Base-by-base conservation (phyloP, 2,329 filamentous ascomycete genomes). In the Aspergillus sp. region DNA sequence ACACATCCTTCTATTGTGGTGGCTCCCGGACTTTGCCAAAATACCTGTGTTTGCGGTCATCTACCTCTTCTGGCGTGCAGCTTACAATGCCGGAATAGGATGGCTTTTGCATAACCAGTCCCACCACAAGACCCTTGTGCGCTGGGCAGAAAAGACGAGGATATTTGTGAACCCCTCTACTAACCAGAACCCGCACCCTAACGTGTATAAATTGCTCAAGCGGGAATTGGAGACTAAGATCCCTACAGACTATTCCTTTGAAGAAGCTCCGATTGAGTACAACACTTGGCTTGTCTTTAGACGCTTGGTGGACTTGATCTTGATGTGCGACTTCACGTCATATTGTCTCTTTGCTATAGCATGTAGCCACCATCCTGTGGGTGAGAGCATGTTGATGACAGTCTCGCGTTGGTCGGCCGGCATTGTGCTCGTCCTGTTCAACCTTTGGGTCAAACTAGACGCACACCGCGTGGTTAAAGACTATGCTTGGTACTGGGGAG, bases 401-500 rank as follows among this genome's bases (percentile, higher is more conserved):
- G 68, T 86, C 55, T 83, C 88, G 58, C 89, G 95, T 62, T 99
- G 95, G 95, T 73, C 81, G 3, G 82, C 88, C 50, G 95, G 95
- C 54, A 84, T 94, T 66, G 78, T 84, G 42, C 83, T 98, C 25
- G 89, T 99, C 64, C 84, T 90, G 60, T 98, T 99, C 84, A 99
- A 98, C 76, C 84, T 98, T 21, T 98, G 95, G 93, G 95, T 99
- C 65, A 99, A 99, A 80, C 84, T 99, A 63, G 95, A 99, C 77
- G 95, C 95, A 19, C 95, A 99, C 77, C 86, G 95, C 62, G 95
- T 99, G 53, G 95, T 99, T 73, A 98, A 98, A 78, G 95, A 99
- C 78, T 99, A 93, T 80, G 95, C 95, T 27, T 99, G 95, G 95
- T 99, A 98, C 79, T 99, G 95, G 95, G 95, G 95, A 63, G 95